Evolutionary conservation across 2,329 filamentous ascomycete species (phyloP), one percentile per base, ranked within the genome.

Genomic region (Phialophora tarda): DNA sequence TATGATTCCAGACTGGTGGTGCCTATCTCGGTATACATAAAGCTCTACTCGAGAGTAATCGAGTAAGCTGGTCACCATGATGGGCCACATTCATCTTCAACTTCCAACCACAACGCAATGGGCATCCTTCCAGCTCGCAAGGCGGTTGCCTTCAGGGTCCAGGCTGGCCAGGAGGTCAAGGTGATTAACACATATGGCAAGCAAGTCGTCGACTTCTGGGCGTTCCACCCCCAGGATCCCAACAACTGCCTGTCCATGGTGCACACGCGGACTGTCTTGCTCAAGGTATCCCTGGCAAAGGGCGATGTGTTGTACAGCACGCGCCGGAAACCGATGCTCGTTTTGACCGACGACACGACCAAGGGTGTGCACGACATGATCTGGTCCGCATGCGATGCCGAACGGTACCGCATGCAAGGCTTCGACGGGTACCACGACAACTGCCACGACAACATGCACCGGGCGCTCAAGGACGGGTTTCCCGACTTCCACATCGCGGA

Each of bases 151-250:
- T 75, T 81, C 38, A 53, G 73, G n/a, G 72, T 82, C 58, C 70
- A 70, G 30, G 64, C 71, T 4, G 75, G 76, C 47, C 80, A 83
- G 66, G 76, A 74, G 50, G 74, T 83, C 69, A 82, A 79, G 65
- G 76, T 83, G 61, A 78, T 76, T 71, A 83, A 83, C 72, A 82
- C 81, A 0, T 72, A 78, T 64, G 82, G 82, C 56, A 80, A 81
- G 62, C 82, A 83, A 73, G 82, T 84, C 23, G 75, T 83, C 48
- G 82, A 84, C 69, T 82, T 82, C 50, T 83, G 80, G 80, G 80
- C 79, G 2, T 80, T 83, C 66, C 78, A 80, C n/a, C 74, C 80
- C n/a, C 24, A 48, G 10, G 63, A 69, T 26, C 44, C 57, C 21
- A 62, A 61, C 58, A 55, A 64, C 60, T 71, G 70, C 59, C 65